Conservation (phyloP, 164 flowering plant genomes). For the Vitis amurensis region DNA sequence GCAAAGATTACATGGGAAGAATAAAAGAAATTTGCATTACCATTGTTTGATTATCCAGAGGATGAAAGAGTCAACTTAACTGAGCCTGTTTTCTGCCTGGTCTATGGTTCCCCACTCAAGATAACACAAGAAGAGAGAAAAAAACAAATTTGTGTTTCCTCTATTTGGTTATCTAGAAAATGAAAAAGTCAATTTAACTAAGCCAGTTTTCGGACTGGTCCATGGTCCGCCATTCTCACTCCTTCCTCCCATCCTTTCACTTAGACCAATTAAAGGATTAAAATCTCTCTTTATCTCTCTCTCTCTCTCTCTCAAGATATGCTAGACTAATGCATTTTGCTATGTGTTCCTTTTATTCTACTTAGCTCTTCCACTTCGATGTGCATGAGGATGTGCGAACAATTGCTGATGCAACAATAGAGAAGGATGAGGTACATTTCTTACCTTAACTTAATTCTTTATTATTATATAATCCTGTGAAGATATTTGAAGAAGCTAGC, state of each 20-base stretch:
- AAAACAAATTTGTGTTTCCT: too few species aligned
- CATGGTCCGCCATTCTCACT: too few species aligned
- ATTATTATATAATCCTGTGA: not conserved
- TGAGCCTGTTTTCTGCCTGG: not conserved
- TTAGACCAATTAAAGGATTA: too few species aligned
- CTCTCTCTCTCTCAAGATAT: not conserved
- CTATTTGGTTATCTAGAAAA: too few species aligned
- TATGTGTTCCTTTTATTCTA: not conserved
- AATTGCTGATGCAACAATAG: constrained; percentile 94
- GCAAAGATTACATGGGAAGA: not conserved
- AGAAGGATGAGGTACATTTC: constrained; percentile 89
- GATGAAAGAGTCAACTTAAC: not conserved
- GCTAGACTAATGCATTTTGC: not conserved
- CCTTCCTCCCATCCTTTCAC: too few species aligned
- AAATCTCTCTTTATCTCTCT: not conserved
- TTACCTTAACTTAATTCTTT: not conserved
- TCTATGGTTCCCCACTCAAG: too few species aligned
- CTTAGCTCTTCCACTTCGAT: constrained; percentile 96
- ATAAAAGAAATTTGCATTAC: not conserved
- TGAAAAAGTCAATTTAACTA: too few species aligned
- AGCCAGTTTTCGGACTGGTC: too few species aligned
- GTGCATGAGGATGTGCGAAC: constrained; percentile 98
- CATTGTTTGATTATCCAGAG: not conserved
- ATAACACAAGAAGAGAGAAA: too few species aligned
- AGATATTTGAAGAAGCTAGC: not conserved